A percentile compares a stretch with the other conserved stretches of the same genome.
Conservation (phyloP, 2,329 filamentous ascomycete genomes). For the Fusarium subtropicale region DNA sequence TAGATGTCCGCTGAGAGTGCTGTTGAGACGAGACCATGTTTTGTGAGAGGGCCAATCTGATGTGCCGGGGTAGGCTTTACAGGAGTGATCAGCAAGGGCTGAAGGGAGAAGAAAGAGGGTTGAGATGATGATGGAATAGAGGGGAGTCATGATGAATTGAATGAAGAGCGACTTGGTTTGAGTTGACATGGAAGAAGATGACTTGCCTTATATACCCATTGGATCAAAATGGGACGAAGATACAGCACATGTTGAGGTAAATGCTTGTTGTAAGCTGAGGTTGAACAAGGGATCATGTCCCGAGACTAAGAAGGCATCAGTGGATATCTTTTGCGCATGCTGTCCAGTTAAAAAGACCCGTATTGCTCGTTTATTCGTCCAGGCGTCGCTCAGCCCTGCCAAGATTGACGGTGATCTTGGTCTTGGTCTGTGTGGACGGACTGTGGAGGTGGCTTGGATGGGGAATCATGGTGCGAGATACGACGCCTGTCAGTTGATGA, state of each 20-base stretch:
- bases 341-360: slow-evolving; percentile 8
- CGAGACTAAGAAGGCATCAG: slow-evolving; percentile 28
- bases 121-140: slow-evolving; percentile 8
- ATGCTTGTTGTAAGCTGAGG: not conserved
- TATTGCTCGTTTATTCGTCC: slow-evolving; percentile 33
- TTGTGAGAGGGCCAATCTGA: slow-evolving; percentile 60
- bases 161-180: not conserved
- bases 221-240: too few relatives aligned
- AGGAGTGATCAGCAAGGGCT: slow-evolving; percentile 39
- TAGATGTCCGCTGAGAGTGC: slow-evolving; percentile 57
- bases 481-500: not conserved
- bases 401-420: slow-evolving; percentile 1
- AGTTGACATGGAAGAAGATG: fast-evolving
- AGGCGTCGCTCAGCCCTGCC: slow-evolving; percentile 27
- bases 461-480: slow-evolving; percentile 21
- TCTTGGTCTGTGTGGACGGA: slow-evolving; percentile 9
- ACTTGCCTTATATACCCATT: slow-evolving; percentile 18
- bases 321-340: slow-evolving; percentile 1
- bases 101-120: not conserved
- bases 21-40: slow-evolving; percentile 61
- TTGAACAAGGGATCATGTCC: slow-evolving; percentile 28
- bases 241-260: not conserved
- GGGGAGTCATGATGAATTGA: slow-evolving; percentile 19
- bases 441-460: slow-evolving; percentile 15
- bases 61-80: slow-evolving; percentile 62